These are phyloP conservation scores for Talaromyces thailandensis DNA, from an alignment of 495 filamentous ascomycete species.

Conservation along the genomic window DNA sequence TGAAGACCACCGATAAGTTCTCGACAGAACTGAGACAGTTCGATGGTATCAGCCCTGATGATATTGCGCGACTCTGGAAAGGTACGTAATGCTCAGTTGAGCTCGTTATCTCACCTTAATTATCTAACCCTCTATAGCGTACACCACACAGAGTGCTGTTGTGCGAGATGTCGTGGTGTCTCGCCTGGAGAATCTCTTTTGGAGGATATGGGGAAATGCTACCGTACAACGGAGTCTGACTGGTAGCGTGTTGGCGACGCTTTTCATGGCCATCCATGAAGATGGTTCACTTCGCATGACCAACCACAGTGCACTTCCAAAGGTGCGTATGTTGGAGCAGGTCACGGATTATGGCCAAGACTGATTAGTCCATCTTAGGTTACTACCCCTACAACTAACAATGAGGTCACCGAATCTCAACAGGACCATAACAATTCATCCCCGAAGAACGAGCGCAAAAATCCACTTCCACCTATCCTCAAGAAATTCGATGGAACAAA, in stretches of 20 bases:
- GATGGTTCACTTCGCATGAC: slow-evolving; percentile 1
- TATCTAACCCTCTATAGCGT: slow-evolving; percentile 23
- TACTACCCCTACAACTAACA: background rate
- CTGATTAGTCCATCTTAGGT: background rate
- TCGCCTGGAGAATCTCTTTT: slow-evolving; percentile 45
- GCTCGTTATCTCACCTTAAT: background rate
- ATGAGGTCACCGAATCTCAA: background rate
- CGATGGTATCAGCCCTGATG: slow-evolving; percentile 23
- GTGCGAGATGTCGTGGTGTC: slow-evolving; percentile 29
- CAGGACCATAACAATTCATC: background rate
- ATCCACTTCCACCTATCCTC: slow-evolving; percentile 26
- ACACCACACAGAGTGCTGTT: slow-evolving; percentile 26
- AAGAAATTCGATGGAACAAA: slow-evolving; percentile 23
- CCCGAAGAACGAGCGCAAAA: slow-evolving; percentile 3
- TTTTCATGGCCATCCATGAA: slow-evolving; percentile 36
- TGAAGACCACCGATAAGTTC: slow-evolving; percentile 1
- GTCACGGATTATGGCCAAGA: background rate
- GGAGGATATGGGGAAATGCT: slow-evolving; percentile 40
- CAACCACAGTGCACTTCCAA: background rate
- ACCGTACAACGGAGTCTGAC: slow-evolving; percentile 17
- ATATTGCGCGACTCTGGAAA: slow-evolving; percentile 37
- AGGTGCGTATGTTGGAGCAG: background rate
- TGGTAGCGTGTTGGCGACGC: slow-evolving; percentile 24
- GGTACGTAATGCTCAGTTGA: slow-evolving; percentile 19
- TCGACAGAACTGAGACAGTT: slow-evolving; percentile 5